Percentiles rank a stretch among this genome's conserved stretches.
phyloP scores from a whole-genome alignment of 805 yeast species.

The Tetrapisispora arboricola region DNA sequence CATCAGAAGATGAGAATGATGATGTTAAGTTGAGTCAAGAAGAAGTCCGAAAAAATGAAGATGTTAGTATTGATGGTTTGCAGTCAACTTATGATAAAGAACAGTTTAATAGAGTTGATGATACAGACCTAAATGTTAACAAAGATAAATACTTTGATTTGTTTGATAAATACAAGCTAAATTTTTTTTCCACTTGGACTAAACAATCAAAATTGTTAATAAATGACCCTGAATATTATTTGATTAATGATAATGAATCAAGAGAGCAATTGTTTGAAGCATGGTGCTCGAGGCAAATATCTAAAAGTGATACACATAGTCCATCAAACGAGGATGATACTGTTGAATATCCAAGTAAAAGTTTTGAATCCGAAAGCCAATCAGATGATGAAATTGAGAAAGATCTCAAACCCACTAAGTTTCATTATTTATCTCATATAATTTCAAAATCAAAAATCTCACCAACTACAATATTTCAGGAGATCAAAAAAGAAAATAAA shows the following conservation, averaged over 20 bases:
- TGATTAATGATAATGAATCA: conserved; percentile 26
- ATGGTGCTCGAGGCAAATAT: conserved; percentile 32
- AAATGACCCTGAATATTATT: conserved; percentile 34
- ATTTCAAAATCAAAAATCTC: conserved; percentile 16
- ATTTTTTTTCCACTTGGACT: conserved; percentile 43
- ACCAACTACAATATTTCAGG: conserved; percentile 18
- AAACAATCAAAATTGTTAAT: conserved; percentile 33
- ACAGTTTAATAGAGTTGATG: conserved; percentile 12
- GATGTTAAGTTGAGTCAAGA: conserved; percentile 6
- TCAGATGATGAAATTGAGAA: background rate
- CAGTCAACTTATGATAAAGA: conserved; percentile 1
- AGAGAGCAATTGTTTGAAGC: conserved; percentile 35
- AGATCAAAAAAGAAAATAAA: conserved; percentile 18
- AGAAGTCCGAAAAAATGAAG: background rate
- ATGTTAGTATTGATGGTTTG: background rate
- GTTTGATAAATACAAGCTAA: conserved; percentile 26
- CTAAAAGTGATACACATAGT: background rate
- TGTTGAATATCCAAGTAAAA: background rate
- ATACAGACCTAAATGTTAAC: conserved; percentile 6
- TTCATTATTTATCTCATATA: conserved; percentile 26
- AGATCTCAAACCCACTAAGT: conserved; percentile 21
- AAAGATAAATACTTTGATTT: conserved; percentile 26
- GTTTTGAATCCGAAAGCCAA: conserved; percentile 8
- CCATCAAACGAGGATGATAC: conserved; percentile 7
- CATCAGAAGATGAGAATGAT: conserved; percentile 9